Conservation (phyloP, 306 rosid species). For the Vigna radiata region DNA sequence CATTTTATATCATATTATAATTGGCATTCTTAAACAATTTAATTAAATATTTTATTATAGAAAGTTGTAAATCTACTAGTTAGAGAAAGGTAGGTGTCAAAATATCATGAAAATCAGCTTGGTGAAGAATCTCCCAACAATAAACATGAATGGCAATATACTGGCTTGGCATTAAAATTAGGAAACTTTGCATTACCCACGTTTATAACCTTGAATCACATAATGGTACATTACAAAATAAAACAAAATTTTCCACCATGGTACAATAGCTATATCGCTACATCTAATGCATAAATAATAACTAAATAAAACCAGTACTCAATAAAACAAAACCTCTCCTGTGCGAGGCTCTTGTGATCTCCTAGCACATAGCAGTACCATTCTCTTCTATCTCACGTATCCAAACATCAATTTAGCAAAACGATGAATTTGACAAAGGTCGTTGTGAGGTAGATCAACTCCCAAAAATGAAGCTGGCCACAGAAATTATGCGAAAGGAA, state of each 20-base stretch:
- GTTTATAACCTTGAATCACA: not conserved
- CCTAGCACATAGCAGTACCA: not conserved
- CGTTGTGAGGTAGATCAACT: not conserved
- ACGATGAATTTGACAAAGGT: conserved; percentile 25
- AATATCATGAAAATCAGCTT: not conserved
- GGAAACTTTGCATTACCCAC: not conserved
- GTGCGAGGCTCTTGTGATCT: not conserved
- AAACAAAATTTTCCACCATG: not conserved
- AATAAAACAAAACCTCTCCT: conserved; percentile 6
- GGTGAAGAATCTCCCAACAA: not conserved
- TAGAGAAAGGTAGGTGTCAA: no score
- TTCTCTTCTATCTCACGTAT: not conserved
- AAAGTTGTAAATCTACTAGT: no score
- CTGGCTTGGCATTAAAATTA: not conserved
- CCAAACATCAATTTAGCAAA: conserved; percentile 14
- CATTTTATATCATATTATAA: no score
- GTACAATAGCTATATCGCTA: not conserved
- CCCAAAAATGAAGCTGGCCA: conserved; percentile 1
- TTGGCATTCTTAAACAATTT: no score
- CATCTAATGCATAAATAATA: not conserved
- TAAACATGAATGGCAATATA: not conserved
- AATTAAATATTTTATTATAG: no score
- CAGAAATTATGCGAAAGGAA: not conserved
- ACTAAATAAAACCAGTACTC: not conserved
- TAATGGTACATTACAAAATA: conserved; percentile 15